A percentile compares a stretch with the other conserved stretches of the same genome.
These are phyloP conservation scores for Simplicillium aogashimaense DNA, from an alignment of 2,329 filamentous ascomycete genomes.

Conservation along the genomic window DNA sequence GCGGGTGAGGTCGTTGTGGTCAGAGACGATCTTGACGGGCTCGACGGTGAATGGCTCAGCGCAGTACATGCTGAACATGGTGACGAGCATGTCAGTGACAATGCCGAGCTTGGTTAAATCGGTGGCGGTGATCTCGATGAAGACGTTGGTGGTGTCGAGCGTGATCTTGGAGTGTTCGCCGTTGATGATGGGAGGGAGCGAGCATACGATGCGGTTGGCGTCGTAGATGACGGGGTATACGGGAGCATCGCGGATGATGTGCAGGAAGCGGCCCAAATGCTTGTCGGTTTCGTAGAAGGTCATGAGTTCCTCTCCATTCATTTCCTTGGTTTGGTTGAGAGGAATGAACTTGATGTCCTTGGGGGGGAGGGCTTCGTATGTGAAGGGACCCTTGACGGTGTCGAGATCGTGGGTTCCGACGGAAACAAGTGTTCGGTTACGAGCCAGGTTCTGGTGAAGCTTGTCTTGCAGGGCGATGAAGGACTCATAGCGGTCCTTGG, in stretches of 20 bases:
- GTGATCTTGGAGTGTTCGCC: slow-evolving; percentile 95
- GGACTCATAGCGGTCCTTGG: slow-evolving; percentile 82
- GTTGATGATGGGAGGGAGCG: slow-evolving; percentile 96
- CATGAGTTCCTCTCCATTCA: slow-evolving; percentile 87
- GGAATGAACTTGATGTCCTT: slow-evolving; percentile 85
- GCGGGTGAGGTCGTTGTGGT: slow-evolving; percentile 78
- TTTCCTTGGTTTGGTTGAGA: slow-evolving; percentile 81
- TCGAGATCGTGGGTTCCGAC: slow-evolving; percentile 97
- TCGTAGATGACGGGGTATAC: slow-evolving; percentile 97
- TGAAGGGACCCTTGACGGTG: slow-evolving; percentile 88
- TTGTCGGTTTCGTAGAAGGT: slow-evolving; percentile 90
- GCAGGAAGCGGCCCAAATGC: slow-evolving; percentile 79
- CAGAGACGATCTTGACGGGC: slow-evolving; percentile 82
- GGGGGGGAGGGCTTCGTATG: slow-evolving; percentile 87
- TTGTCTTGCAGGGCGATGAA: slow-evolving; percentile 99
- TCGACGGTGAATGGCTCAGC: slow-evolving; percentile 85
- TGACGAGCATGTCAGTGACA: slow-evolving; percentile 87
- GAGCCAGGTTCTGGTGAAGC: slow-evolving; percentile 89
- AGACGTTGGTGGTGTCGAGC: slow-evolving; percentile 80
- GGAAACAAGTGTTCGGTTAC: slow-evolving; percentile 86
- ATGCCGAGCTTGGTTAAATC: slow-evolving; percentile 95
- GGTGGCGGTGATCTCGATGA: slow-evolving; percentile 94
- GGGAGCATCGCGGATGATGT: slow-evolving; percentile 88
- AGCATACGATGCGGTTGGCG: slow-evolving; percentile 76
- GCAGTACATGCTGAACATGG: slow-evolving; percentile 95